Evolutionary conservation across 2,329 filamentous ascomycete species (phyloP).

Genomic region (Monosporascus sp.): DNA sequence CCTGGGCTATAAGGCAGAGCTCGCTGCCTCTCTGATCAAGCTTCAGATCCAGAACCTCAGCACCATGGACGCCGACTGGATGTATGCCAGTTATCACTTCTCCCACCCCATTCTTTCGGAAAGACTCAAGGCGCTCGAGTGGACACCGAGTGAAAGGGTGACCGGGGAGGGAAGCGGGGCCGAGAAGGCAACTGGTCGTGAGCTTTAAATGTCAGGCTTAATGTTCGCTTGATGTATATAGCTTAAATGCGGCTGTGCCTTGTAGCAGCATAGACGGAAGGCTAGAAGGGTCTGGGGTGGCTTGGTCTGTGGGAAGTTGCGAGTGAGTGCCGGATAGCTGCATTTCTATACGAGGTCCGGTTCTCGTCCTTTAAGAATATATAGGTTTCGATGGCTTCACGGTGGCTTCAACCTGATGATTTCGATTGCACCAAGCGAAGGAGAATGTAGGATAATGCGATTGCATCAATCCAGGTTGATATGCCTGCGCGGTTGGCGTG

Average conservation of each 20-base stretch:
- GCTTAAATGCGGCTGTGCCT: background rate
- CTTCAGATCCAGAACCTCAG: constrained; percentile 97
- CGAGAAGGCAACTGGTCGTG: constrained; percentile 68
- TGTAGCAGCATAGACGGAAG: background rate
- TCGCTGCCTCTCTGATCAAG: constrained; percentile 87
- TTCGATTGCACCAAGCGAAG: too few relatives aligned
- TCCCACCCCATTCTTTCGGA: constrained; percentile 95
- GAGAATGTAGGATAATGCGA: too few relatives aligned
- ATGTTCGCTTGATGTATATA: constrained; percentile 2
- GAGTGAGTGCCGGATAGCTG: too few relatives aligned
- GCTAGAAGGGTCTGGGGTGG: background rate
- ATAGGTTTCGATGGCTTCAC: too few relatives aligned
- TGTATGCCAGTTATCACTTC: constrained; percentile 98
- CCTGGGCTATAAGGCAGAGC: constrained; percentile 77
- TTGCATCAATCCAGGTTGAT: too few relatives aligned
- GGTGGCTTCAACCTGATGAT: too few relatives aligned
- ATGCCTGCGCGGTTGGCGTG: too few relatives aligned
- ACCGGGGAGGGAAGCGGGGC: constrained; percentile 47
- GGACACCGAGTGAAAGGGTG: constrained; percentile 63
- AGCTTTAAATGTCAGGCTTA: constrained; percentile 32
- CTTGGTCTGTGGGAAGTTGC: background rate
- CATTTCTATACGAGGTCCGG: too few relatives aligned
- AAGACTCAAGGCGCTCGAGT: constrained; percentile 83
- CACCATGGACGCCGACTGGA: constrained; percentile 97
- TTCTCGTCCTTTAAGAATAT: too few relatives aligned